Evolutionary conservation across 768 basidiomycete species (phyloP).

Genomic region (Mycena polygramma): DNA sequence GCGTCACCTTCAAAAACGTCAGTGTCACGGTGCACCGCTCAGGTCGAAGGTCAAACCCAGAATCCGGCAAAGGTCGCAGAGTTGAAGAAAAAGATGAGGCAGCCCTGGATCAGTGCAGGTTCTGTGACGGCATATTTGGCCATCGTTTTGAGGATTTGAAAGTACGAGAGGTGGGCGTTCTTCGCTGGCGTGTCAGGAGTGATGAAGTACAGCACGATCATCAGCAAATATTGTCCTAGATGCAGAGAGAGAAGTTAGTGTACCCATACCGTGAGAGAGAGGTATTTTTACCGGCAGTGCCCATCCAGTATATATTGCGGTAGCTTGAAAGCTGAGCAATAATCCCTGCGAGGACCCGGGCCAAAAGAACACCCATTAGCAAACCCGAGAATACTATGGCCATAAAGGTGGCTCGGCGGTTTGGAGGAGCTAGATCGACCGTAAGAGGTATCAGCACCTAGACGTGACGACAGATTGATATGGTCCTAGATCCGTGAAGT

Average conservation of each 20-base stretch:
- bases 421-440: constrained; percentile 72
- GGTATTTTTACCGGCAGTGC: constrained; percentile 51
- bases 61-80: constrained; percentile 53
- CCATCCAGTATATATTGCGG: constrained; percentile 69
- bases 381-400: constrained; percentile 66
- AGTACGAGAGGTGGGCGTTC: constrained; percentile 63
- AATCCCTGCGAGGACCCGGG: constrained; percentile 68
- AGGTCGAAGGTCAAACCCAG: constrained; percentile 74
- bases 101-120: constrained; percentile 67
- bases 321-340: constrained; percentile 67
- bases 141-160: constrained; percentile 69
- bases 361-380: constrained; percentile 66
- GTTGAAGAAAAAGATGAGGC: constrained; percentile 59
- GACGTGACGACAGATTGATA: too few relatives aligned
- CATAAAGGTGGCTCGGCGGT: constrained; percentile 58
- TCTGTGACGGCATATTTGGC: constrained; percentile 68
- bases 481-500: too few relatives aligned
- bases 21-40: constrained; percentile 46
- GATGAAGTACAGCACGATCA: constrained; percentile 58
- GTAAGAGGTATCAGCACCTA: constrained; percentile 51
- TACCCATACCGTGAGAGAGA: background rate
- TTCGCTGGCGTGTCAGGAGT: constrained; percentile 74
- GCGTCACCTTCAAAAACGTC: too few relatives aligned
- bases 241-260: background rate
- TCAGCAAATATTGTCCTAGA: constrained; percentile 57